Evolutionary conservation across 2,329 filamentous ascomycete genomes (phyloP), one percentile per base, ranked within the genome.

Genomic region (Aspergillus jensenii): DNA sequence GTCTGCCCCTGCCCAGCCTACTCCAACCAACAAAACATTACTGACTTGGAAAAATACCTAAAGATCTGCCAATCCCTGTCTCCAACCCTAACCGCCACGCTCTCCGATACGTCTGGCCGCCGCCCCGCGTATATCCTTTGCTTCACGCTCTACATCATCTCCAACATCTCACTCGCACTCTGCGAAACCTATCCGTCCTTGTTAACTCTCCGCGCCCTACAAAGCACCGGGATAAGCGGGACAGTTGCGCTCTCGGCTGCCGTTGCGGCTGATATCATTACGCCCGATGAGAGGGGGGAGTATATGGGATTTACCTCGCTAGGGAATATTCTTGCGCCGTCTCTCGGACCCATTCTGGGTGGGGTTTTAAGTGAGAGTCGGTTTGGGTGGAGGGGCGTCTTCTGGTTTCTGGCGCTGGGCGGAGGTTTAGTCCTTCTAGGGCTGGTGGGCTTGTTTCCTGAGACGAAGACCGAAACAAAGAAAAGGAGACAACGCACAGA

Each of bases 381-480:
- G 62, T 83, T 0, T 15, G 82, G 81, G 0, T 84, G 82, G 81
- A 70, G 76, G 40, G 73, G 75, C 2, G 77, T 84, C 6, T 85
- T 84, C 61, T 84, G 81, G 80, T 81, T 83, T 57, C 70, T 84
- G 2, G 70, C 77, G 8, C 79, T 82, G 17, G 66, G 77, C 27
- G 69, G 75, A 0, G 71, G 67, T 0, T 60, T 65, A 1, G 74
- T 69, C 21, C 61, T 66, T 21, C 15, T 68, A 2, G 60, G 60
- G 0, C 49, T 71, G 1, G 12, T 68, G 6, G 15, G 71, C 1
- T 65, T 68, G 53, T 68, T 75, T n/a, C 74, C 73, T 1, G 74
- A 76, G 56, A 76, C 74, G 2, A 65, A 64, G 69, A 27, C 27
- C 2, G 27, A 9, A 3, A 9, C 27, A 11, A 31, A 8, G 6